Evolutionary conservation across 257 asterid species (phyloP).

Genomic region (Orobanche coerulescens): DNA sequence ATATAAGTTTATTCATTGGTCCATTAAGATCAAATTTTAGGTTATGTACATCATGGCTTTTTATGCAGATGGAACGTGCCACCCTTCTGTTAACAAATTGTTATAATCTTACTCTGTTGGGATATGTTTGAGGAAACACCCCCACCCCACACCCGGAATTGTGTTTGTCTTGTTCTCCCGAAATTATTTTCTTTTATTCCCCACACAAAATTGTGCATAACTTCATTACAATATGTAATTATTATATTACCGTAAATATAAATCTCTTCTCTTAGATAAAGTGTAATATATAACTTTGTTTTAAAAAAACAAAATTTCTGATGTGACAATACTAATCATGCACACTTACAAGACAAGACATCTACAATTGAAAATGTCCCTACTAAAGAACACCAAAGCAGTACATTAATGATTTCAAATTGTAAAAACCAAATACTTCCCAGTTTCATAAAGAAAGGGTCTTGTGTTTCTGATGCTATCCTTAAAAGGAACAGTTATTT

Average conservation of each 20-base stretch:
- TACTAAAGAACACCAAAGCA: background rate
- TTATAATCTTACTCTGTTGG: background rate
- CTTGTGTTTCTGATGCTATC: constrained; percentile 6
- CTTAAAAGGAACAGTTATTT: background rate
- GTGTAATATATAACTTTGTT: background rate
- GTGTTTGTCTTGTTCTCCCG: background rate
- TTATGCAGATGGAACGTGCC: constrained; percentile 2
- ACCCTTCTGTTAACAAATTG: background rate
- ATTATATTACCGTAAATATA: background rate
- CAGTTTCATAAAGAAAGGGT: background rate
- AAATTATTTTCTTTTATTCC: background rate
- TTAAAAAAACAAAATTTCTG: background rate
- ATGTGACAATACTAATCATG: background rate
- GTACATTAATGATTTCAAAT: background rate
- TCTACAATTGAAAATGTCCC: background rate
- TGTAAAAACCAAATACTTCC: background rate
- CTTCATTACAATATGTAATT: background rate
- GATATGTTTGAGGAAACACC: background rate
- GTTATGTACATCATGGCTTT: background rate
- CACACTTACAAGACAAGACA: background rate
- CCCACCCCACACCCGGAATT: background rate
- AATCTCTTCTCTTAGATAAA: background rate
- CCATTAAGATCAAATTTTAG: background rate
- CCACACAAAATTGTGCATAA: background rate
- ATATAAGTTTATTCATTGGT: background rate